Conservation (phyloP, 305 asterid genomes). For the Rubia tinctorum region DNA sequence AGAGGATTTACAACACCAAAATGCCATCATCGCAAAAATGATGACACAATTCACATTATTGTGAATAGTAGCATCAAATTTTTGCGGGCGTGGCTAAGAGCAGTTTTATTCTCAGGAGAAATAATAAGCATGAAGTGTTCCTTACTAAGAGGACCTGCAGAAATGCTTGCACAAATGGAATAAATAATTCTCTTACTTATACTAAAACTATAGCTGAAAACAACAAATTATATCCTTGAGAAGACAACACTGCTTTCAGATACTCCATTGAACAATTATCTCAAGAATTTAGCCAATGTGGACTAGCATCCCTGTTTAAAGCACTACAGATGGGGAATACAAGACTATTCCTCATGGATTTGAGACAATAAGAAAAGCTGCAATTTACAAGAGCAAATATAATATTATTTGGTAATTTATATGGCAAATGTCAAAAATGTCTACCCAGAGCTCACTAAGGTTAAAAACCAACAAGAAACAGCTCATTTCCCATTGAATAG, state of each 20-base stretch:
- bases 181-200: background rate
- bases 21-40: background rate
- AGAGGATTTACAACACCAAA: background rate
- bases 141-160: background rate
- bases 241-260: background rate
- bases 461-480: slow-evolving; percentile 2
- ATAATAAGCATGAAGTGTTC: background rate
- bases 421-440: background rate
- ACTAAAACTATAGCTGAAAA: background rate
- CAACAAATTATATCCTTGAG: background rate
- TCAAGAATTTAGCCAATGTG: background rate
- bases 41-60: background rate
- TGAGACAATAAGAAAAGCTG: background rate
- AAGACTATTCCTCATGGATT: background rate
- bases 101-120: background rate
- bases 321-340: background rate
- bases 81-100: background rate
- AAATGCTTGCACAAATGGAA: background rate
- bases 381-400: background rate
- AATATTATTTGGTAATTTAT: background rate
- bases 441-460: background rate
- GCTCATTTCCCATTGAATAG: background rate
- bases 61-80: background rate
- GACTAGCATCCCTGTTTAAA: background rate
- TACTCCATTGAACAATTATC: background rate